phyloP scores from a whole-genome alignment of 805 yeast genomes.

The Barnettozyma sp. region DNA sequence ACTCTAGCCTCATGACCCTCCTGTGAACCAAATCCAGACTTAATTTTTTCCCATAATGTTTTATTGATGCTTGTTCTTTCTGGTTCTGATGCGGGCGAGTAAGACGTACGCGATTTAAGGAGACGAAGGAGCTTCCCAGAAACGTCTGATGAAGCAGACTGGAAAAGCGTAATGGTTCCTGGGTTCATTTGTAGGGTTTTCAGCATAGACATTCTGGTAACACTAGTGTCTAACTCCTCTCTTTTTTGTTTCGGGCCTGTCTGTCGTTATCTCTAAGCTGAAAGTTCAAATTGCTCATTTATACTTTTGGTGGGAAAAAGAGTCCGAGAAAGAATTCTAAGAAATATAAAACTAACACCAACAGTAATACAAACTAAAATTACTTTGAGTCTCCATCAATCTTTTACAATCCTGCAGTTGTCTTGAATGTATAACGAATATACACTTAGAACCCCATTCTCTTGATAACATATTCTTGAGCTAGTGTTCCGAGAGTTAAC shows the following conservation, averaged over 20 bases:
- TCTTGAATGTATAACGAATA: no score
- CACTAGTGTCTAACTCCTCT: not conserved
- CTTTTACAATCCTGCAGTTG: no score
- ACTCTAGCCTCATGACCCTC: slow-evolving; percentile 9
- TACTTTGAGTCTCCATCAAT: no score
- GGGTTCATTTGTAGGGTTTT: slow-evolving; percentile 39
- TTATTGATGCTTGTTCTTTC: not conserved
- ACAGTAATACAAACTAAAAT: no score
- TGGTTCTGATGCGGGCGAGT: slow-evolving; percentile 1
- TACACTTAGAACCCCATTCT: slow-evolving; percentile 51
- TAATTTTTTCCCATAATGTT: slow-evolving; percentile 17
- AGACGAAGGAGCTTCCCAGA: slow-evolving; percentile 4
- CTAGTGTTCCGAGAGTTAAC: slow-evolving; percentile 75
- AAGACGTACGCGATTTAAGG: slow-evolving; percentile 6
- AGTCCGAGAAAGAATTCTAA: no score
- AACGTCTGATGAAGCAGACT: slow-evolving; percentile 18
- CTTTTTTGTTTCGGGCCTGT: no score
- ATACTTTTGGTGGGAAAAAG: no score
- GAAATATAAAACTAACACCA: no score
- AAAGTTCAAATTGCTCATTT: no score
- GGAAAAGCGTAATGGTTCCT: slow-evolving; percentile 40
- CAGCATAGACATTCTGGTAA: slow-evolving; percentile 39
- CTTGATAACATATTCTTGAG: slow-evolving; percentile 84
- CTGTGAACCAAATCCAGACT: slow-evolving; percentile 13
- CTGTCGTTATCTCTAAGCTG: no score